Conservation (phyloP, 768 basidiomycete species). For the Auriscalpium vulgare region DNA sequence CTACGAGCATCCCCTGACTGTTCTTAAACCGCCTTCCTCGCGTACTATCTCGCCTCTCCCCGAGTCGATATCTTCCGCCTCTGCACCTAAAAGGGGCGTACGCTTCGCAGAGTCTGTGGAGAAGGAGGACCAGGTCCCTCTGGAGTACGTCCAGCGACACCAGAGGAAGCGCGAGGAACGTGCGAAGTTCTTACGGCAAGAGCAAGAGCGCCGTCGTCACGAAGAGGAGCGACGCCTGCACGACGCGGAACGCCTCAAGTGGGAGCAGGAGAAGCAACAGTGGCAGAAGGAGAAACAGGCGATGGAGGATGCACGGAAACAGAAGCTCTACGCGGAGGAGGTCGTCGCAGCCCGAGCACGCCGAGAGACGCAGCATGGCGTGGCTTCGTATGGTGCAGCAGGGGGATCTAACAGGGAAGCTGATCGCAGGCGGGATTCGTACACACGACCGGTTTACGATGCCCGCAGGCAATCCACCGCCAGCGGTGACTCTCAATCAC, state of each 20-base stretch:
- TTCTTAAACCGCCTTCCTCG: neutral
- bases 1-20: slow-evolving; percentile 5
- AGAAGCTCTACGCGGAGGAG: slow-evolving; percentile 12
- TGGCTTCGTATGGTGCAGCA: slow-evolving; percentile 1
- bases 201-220: slow-evolving; percentile 44
- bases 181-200: slow-evolving; percentile 50
- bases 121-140: slow-evolving; percentile 59
- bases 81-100: slow-evolving; percentile 38
- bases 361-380: slow-evolving; percentile 1
- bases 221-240: slow-evolving; percentile 34
- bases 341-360: slow-evolving; percentile 12
- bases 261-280: slow-evolving; percentile 33
- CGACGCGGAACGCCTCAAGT: slow-evolving; percentile 35
- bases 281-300: slow-evolving; percentile 38
- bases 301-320: slow-evolving; percentile 35
- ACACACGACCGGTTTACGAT: slow-evolving; percentile 12
- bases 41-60: slow-evolving; percentile 2
- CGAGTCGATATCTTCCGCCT: neutral
- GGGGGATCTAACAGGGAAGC: neutral
- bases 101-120: slow-evolving; percentile 53
- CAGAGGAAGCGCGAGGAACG: slow-evolving; percentile 66
- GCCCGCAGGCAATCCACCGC: slow-evolving; percentile 5
- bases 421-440: slow-evolving; percentile 10
- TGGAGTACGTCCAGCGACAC: slow-evolving; percentile 54
- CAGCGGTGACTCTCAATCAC: neutral